Conservation (phyloP, 169 alveolate species). For the Plasmodium billcollinsi region DNA sequence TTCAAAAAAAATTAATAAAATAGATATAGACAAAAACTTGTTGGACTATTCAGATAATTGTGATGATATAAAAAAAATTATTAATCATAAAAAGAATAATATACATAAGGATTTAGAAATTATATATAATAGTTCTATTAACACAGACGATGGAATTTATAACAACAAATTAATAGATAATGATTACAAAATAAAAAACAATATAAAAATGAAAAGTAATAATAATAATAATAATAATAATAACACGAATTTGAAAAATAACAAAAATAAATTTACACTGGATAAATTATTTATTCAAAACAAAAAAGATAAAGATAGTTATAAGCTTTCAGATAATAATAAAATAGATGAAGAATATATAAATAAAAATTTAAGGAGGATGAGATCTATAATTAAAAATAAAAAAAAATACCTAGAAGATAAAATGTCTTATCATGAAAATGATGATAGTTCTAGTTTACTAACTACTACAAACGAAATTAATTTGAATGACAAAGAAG, state of each 20-base stretch:
- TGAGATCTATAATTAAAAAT: constrained; percentile 29
- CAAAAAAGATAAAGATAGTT: constrained; percentile 5
- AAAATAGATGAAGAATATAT: constrained; percentile 28
- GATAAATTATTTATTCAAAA: constrained; percentile 27
- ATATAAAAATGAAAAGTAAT: neutral
- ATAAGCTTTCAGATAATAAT: neutral
- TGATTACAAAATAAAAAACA: neutral
- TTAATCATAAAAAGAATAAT: constrained; percentile 12
- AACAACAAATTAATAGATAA: too few species aligned
- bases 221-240: neutral
- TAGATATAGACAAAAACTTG: neutral
- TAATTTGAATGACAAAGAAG: constrained; percentile 20
- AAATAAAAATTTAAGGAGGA: constrained; percentile 42
- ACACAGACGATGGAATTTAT: too few species aligned
- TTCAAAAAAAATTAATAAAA: neutral
- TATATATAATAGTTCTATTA: constrained; percentile 14
- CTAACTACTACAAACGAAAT: constrained; percentile 27
- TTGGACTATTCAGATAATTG: constrained; percentile 18
- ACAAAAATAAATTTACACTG: constrained; percentile 47
- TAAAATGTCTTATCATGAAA: constrained; percentile 13
- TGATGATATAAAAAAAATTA: constrained; percentile 22
- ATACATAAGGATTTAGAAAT: constrained; percentile 29
- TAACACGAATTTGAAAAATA: neutral
- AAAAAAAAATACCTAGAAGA: constrained; percentile 30
- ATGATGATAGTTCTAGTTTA: constrained; percentile 16